Base-by-base conservation (phyloP, 148 eudicot genomes). In the Limonium bicolor region DNA sequence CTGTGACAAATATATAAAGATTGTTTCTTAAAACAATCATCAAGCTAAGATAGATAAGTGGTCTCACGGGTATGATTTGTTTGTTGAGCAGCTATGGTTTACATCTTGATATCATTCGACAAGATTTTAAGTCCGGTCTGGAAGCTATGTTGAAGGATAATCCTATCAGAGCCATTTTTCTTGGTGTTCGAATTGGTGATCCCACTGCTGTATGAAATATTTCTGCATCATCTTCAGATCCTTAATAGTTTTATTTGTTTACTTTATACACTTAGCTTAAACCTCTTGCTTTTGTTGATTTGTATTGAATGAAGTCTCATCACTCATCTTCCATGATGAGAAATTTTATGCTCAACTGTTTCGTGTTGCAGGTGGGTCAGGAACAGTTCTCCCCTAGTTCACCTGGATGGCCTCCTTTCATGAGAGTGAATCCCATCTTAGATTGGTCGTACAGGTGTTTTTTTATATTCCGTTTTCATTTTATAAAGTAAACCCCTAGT, bases 361-460 rank as follows among this genome's bases (percentile, higher is more conserved):
- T 38, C 21, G 17, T 50, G 29, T 52, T 69, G 46, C 78, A 85
- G 95, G 88, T 90, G 50, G 99, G 99, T 25, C 99, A 90, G 66
- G 95, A 90, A 60, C 93, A 84, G 56, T 90, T 84, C 63, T 84
- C 95, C 5, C 95, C 99, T 45, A 90, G 95, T 60, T 84, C 94
- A 13, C 93, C 88, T 21, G 95, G 99, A 53, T 90, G 99, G 99
- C 99, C 99, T 19, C 67, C 93, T 41, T 90, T 90, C 64, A 90
- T 90, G 99, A 80, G 99, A 76, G 95, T 90, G 62, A 90, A 90
- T 59, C 95, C 95, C 50, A 78, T 90, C 39, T 60, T 90, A 59
- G 99, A 90, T 69, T 90, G 99, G 99, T 90, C 99, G 37, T 90
- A 90, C 73, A 90, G 95, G 95, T 88, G 4, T 38, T 54, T 41